Conservation (phyloP, 148 eudicot genomes). For the Vaccinium myrtillus region DNA sequence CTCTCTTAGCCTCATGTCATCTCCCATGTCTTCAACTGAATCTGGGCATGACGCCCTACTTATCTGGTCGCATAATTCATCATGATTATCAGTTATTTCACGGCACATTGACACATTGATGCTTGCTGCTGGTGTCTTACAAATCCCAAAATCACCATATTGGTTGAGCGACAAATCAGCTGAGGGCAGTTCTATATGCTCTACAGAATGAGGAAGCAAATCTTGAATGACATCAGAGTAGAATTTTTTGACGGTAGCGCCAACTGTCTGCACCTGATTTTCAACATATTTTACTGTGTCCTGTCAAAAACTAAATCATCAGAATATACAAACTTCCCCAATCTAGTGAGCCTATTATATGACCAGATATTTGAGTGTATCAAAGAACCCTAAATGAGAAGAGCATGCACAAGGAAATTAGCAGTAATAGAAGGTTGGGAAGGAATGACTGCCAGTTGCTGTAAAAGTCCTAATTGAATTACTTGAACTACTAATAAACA, state of each 20-base stretch:
- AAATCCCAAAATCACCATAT: slow-evolving; percentile 28
- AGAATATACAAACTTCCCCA: slow-evolving; percentile 3
- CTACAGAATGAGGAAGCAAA: slow-evolving; percentile 44
- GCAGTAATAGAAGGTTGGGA: neutral
- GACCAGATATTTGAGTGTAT: neutral
- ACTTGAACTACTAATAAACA: neutral
- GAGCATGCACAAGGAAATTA: neutral
- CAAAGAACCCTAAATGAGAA: neutral
- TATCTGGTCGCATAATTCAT: slow-evolving; percentile 17
- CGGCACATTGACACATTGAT: slow-evolving; percentile 12
- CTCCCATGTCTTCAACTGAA: slow-evolving; percentile 11
- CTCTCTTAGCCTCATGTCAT: slow-evolving; percentile 1
- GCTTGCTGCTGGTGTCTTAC: slow-evolving; percentile 34
- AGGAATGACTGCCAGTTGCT: slow-evolving; percentile 2
- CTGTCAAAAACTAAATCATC: slow-evolving; percentile 33
- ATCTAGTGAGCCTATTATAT: neutral
- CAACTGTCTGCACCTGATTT: slow-evolving; percentile 68
- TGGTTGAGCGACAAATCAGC: slow-evolving; percentile 30
- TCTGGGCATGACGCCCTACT: neutral
- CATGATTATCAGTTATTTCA: slow-evolving; percentile 18
- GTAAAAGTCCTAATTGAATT: neutral
- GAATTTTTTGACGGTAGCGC: slow-evolving; percentile 71
- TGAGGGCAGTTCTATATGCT: slow-evolving; percentile 41
- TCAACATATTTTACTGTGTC: slow-evolving; percentile 74
- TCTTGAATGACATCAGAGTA: slow-evolving; percentile 73